phyloP scores from a whole-genome alignment of 2,329 filamentous ascomycete genomes.

The Xylaria digitata region DNA sequence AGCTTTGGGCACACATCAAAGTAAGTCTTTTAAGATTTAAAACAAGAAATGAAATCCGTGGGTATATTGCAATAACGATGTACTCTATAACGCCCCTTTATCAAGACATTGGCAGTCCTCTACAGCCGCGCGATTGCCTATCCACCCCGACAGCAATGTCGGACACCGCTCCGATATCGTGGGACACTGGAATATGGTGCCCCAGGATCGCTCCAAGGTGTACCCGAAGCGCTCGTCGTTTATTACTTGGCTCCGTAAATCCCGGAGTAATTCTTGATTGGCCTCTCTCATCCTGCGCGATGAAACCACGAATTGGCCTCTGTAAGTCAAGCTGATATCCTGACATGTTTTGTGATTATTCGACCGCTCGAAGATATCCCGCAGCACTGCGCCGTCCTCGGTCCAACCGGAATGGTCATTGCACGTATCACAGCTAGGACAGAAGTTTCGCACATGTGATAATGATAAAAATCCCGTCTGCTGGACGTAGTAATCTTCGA shows the following conservation, averaged over 20 bases:
- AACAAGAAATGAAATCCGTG: constrained; percentile 18
- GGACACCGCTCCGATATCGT: constrained; percentile 40
- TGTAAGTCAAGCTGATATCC: constrained; percentile 37
- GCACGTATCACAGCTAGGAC: constrained; percentile 36
- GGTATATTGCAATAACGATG: constrained; percentile 27
- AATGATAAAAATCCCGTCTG: constrained; percentile 39
- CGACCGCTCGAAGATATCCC: constrained; percentile 35
- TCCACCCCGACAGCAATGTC: constrained; percentile 38
- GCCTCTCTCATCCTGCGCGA: constrained; percentile 37
- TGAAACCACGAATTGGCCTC: constrained; percentile 40
- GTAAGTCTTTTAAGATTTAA: background rate
- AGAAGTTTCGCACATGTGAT: constrained; percentile 39
- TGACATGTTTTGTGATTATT: constrained; percentile 33
- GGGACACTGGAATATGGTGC: constrained; percentile 38
- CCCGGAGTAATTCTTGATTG: constrained; percentile 32
- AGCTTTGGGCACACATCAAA: background rate
- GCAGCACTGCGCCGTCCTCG: constrained; percentile 28
- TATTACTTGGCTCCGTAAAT: constrained; percentile 28
- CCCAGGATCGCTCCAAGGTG: constrained; percentile 38
- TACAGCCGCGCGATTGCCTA: constrained; percentile 35
- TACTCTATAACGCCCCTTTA: constrained; percentile 21
- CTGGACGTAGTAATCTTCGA: constrained; percentile 37
- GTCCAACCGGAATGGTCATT: constrained; percentile 41
- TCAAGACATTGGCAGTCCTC: constrained; percentile 41
- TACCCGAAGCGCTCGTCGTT: constrained; percentile 34